These are phyloP conservation scores for Phytopythium chamaehyphon DNA, from an alignment of 352 stramenopile genomes.

Conservation along the genomic window DNA sequence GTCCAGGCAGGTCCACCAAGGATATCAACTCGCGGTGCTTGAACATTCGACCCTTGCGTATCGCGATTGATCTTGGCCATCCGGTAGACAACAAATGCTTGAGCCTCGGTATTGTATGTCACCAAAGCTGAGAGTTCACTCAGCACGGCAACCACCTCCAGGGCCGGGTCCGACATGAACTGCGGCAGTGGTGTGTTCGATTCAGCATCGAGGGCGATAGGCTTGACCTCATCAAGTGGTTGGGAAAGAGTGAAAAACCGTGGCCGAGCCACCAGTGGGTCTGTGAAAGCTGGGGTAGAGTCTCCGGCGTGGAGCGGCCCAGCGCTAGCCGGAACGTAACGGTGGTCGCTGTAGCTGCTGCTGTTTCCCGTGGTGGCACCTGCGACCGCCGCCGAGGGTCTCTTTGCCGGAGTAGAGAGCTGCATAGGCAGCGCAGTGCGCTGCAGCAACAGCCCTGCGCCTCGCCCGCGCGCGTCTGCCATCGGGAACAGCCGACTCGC, in stretches of 20 bases:
- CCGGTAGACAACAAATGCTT: slow-evolving; percentile 48
- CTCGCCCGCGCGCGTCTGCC: slow-evolving; percentile 1
- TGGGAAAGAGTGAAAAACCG: slow-evolving; percentile 72
- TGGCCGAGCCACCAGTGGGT: slow-evolving; percentile 20
- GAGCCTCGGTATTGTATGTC: slow-evolving; percentile 41
- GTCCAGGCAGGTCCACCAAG: slow-evolving; percentile 44
- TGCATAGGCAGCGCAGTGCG: slow-evolving; percentile 32
- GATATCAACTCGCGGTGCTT: slow-evolving; percentile 14
- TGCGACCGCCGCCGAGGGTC: slow-evolving; percentile 16
- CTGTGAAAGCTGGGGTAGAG: slow-evolving; percentile 4
- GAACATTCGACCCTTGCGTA: slow-evolving; percentile 1
- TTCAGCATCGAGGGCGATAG: slow-evolving; percentile 27
- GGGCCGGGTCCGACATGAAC: slow-evolving; percentile 49
- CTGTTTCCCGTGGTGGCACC: slow-evolving; percentile 16
- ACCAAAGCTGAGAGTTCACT: slow-evolving; percentile 32
- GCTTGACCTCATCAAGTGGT: slow-evolving; percentile 76
- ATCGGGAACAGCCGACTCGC: slow-evolving; percentile 54
- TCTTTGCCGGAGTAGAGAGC: slow-evolving; percentile 22
- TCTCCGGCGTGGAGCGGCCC: neutral
- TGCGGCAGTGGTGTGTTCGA: too few relatives aligned
- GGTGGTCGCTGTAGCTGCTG: slow-evolving; percentile 9
- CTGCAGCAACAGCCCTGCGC: slow-evolving; percentile 53
- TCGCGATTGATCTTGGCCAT: slow-evolving; percentile 16
- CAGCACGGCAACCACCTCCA: slow-evolving; percentile 45
- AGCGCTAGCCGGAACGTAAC: neutral